phyloP scores from a whole-genome alignment of 371 early-diverging fungal species.

The Basidiobolus meristosporus region DNA sequence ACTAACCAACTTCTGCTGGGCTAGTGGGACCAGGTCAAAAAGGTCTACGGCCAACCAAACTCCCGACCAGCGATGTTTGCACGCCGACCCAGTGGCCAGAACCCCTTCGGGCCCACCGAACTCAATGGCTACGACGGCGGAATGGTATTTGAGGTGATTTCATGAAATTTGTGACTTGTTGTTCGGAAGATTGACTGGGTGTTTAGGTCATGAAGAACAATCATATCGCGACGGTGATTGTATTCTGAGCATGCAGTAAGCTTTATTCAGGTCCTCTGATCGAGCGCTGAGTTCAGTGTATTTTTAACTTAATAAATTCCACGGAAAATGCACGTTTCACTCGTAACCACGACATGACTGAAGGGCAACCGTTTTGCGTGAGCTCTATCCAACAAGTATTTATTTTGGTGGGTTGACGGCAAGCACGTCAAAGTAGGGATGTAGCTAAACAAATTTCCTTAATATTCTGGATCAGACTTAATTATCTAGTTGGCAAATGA shows the following conservation, averaged over 20 bases:
- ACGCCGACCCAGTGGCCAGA: constrained; percentile 41
- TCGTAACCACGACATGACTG: too few relatives aligned
- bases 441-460: too few relatives aligned
- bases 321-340: too few relatives aligned
- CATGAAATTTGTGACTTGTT: background rate
- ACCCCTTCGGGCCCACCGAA: constrained; percentile 48
- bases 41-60: constrained; percentile 6
- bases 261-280: too few relatives aligned
- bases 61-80: constrained; percentile 34
- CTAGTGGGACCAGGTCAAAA: constrained; percentile 4
- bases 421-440: too few relatives aligned
- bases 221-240: constrained; percentile 13
- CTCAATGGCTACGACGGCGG: constrained; percentile 34
- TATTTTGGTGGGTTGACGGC: too few relatives aligned
- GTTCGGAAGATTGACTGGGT: constrained; percentile 3
- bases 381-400: too few relatives aligned
- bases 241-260: background rate
- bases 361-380: too few relatives aligned
- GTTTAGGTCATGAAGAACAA: constrained; percentile 39
- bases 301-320: too few relatives aligned
- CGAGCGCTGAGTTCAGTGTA: too few relatives aligned
- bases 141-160: constrained; percentile 25
- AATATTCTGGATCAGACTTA: too few relatives aligned
- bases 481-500: too few relatives aligned
- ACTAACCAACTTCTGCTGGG: background rate